A percentile compares a stretch with the other conserved stretches of the same genome.
Evolutionary conservation across 768 basidiomycete species (phyloP).

Genomic region (Mrakia hoshinonis): DNA sequence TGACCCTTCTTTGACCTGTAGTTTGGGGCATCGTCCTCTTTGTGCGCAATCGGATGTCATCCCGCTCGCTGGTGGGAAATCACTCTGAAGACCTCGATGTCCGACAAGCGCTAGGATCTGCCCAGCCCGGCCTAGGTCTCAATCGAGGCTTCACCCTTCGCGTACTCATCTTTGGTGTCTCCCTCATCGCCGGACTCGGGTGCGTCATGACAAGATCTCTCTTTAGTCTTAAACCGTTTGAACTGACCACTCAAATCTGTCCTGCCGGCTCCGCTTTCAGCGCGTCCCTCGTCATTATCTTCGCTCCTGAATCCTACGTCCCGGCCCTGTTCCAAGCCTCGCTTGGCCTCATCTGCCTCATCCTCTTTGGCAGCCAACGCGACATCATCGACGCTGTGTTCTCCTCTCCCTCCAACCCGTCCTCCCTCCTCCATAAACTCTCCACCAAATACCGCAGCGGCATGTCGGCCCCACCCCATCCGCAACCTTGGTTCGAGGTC

Average conservation of each 20-base stretch:
- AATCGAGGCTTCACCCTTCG: neutral
- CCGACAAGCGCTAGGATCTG: neutral
- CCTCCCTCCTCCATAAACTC: neutral
- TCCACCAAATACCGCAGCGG: neutral
- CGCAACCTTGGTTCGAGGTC: neutral
- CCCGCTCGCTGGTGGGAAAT: neutral
- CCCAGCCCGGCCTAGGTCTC: neutral
- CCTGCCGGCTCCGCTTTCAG: too few species aligned
- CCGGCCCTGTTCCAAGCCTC: neutral
- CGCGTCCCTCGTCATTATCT: neutral
- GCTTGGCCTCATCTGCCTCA: neutral
- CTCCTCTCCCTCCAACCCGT: neutral
- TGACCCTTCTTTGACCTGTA: neutral
- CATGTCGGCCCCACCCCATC: too few species aligned
- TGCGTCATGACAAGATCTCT: neutral
- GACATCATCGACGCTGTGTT: neutral
- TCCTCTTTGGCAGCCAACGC: slow-evolving; percentile 4
- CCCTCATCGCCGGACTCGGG: neutral
- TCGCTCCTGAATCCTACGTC: neutral
- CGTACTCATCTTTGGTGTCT: neutral
- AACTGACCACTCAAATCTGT: too few species aligned
- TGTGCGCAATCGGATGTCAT: neutral
- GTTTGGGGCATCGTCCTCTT: slow-evolving; percentile 8
- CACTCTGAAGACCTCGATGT: neutral
- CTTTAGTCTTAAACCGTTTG: too few species aligned